Conservation (phyloP, 805 yeast species). For the Geotrichum ghanense region DNA sequence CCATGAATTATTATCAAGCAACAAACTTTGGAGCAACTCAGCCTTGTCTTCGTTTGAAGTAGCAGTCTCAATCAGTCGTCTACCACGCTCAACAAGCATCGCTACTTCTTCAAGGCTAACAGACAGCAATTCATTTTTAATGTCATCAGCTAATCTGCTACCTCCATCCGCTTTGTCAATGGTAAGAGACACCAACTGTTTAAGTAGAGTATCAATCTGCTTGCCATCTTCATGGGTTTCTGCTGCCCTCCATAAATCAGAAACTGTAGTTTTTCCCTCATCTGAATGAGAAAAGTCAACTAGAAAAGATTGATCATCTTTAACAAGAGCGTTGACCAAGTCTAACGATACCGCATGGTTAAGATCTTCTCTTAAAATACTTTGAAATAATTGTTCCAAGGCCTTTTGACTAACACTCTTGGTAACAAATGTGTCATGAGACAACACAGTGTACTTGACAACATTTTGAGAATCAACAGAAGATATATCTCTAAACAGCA, state of each 20-base stretch:
- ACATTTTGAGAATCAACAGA: background rate
- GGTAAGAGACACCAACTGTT: conserved; percentile 3
- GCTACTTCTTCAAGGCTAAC: conserved; percentile 8
- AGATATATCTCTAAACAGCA: background rate
- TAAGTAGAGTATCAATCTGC: conserved; percentile 3
- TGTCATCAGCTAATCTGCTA: conserved; percentile 1
- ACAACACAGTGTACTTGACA: background rate
- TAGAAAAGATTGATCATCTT: conserved; percentile 4
- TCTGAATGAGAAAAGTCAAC: conserved; percentile 6
- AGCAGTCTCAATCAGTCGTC: conserved; percentile 8
- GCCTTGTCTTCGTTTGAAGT: background rate
- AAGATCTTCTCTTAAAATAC: conserved; percentile 10
- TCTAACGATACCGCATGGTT: background rate
- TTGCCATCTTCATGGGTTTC: conserved; percentile 4
- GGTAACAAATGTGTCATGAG: background rate
- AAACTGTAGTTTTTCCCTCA: conserved; percentile 9
- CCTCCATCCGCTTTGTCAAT: conserved; percentile 6
- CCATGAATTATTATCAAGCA: background rate
- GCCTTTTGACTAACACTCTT: background rate
- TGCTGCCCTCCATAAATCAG: conserved; percentile 11
- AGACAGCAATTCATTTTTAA: conserved; percentile 7
- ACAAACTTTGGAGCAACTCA: background rate
- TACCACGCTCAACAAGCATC: conserved; percentile 10
- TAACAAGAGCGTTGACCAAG: background rate
- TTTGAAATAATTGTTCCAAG: background rate